Conservation (phyloP, 2,329 filamentous ascomycete genomes). For the Diaporthe nobilis region DNA sequence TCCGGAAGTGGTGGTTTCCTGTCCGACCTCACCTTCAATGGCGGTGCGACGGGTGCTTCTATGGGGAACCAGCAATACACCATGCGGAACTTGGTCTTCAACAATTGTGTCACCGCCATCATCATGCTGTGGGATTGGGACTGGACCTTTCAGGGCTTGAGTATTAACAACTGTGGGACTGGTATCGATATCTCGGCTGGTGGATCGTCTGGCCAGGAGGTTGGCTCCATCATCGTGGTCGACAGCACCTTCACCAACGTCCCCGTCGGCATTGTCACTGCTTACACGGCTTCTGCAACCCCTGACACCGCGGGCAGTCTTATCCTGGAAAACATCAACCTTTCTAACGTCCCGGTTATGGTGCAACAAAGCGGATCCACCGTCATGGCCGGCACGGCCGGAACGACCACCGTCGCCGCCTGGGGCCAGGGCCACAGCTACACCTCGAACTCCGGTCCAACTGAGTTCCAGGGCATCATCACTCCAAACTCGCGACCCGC, state of each 20-base stretch:
- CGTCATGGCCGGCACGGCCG: constrained; percentile 69
- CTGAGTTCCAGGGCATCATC: constrained; percentile 63
- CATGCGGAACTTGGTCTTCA: constrained; percentile 76
- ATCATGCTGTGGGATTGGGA: constrained; percentile 78
- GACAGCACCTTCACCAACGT: constrained; percentile 78
- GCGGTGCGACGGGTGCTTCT: constrained; percentile 71
- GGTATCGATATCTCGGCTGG: constrained; percentile 73
- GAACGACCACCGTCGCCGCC: constrained; percentile 65
- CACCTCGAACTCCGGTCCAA: constrained; percentile 55
- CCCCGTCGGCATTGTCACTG: constrained; percentile 74
- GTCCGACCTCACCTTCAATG: constrained; percentile 72
- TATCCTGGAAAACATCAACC: constrained; percentile 67
- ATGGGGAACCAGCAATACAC: constrained; percentile 81
- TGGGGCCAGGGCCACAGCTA: constrained; percentile 81
- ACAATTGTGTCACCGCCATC: constrained; percentile 60
- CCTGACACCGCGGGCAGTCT: constrained; percentile 66
- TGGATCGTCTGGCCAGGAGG: constrained; percentile 64
- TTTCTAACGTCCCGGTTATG: constrained; percentile 55
- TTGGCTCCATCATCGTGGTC: constrained; percentile 79
- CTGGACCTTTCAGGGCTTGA: constrained; percentile 75
- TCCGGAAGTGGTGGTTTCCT: constrained; percentile 53
- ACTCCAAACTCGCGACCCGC: constrained; percentile 63
- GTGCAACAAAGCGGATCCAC: constrained; percentile 54
- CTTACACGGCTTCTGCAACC: constrained; percentile 59
- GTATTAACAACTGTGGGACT: constrained; percentile 70